Conservation (phyloP, 495 filamentous ascomycete species). For the Aspergillus bertholletiae region DNA sequence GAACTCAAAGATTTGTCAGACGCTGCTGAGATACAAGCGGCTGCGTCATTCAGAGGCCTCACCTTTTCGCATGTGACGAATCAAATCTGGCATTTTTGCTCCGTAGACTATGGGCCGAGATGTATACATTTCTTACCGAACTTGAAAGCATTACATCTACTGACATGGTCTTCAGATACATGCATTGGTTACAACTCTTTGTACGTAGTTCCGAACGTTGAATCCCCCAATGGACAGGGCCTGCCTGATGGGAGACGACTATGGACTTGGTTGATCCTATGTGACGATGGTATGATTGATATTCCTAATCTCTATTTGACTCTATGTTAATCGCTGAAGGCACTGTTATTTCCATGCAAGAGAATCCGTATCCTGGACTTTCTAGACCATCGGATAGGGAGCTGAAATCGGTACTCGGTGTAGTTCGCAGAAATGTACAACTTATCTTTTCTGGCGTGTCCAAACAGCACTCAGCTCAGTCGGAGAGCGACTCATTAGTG, state of each 20-base stretch:
- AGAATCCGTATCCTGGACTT: conserved; percentile 56
- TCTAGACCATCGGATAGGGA: conserved; percentile 27
- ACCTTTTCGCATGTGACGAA: conserved; percentile 49
- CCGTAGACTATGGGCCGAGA: conserved; percentile 55
- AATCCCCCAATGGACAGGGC: conserved; percentile 35
- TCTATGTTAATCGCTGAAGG: conserved; percentile 28
- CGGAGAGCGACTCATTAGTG: conserved; percentile 43
- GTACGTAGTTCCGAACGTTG: conserved; percentile 48
- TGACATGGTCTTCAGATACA: conserved; percentile 49
- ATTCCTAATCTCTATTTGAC: background rate
- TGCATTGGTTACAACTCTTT: conserved; percentile 82
- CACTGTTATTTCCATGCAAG: conserved; percentile 75
- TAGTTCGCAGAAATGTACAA: conserved; percentile 63
- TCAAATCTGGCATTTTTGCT: conserved; percentile 65
- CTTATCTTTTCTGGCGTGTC: conserved; percentile 74
- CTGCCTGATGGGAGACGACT: conserved; percentile 59
- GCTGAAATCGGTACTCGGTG: conserved; percentile 38
- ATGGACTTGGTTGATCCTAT: conserved; percentile 84
- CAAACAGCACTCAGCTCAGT: conserved; percentile 33
- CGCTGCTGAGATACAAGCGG: conserved; percentile 18
- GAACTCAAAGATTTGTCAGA: conserved; percentile 22
- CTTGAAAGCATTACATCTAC: background rate
- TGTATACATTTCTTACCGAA: conserved; percentile 32
- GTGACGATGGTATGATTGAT: conserved; percentile 61
- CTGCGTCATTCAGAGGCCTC: conserved; percentile 25